These are phyloP conservation scores for Leccinum griseonigrum DNA, from an alignment of 1,284 basidiomycete species.

Conservation along the genomic window DNA sequence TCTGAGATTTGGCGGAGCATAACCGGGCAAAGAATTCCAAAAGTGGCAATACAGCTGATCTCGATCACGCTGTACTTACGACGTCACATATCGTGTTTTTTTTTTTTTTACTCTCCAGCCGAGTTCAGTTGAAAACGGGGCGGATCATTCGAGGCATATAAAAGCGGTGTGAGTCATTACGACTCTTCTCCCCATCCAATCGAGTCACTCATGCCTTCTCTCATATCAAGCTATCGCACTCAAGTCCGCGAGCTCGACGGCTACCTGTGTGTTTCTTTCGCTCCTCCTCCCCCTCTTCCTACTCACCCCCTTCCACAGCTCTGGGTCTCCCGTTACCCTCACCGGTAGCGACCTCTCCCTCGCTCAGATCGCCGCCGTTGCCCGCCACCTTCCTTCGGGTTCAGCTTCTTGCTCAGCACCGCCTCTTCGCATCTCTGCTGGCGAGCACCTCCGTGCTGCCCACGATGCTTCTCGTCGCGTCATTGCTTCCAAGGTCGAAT, in stretches of 20 bases:
- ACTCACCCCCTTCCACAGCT: constrained; percentile 37
- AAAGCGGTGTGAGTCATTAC: constrained; percentile 2
- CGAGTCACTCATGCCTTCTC: constrained; percentile 23
- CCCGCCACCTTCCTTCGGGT: constrained; percentile 51
- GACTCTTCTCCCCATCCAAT: background rate
- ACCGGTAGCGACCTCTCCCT: constrained; percentile 73
- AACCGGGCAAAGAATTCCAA: background rate
- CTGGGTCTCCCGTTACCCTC: constrained; percentile 58
- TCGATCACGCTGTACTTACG: background rate
- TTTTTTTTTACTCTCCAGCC: background rate
- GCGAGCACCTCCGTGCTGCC: constrained; percentile 44
- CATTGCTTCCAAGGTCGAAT: constrained; percentile 64
- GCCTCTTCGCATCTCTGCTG: constrained; percentile 51
- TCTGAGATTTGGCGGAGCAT: constrained; percentile 14
- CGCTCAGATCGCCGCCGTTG: constrained; percentile 68
- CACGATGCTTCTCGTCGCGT: constrained; percentile 59
- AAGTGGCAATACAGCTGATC: constrained; percentile 5
- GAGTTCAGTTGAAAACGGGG: background rate
- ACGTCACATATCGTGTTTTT: constrained; percentile 15
- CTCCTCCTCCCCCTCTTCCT: background rate
- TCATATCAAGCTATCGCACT: constrained; percentile 49
- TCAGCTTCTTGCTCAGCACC: constrained; percentile 13
- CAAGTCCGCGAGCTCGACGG: constrained; percentile 51
- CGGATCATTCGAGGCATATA: constrained; percentile 13
- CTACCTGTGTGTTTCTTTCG: constrained; percentile 45